Conservation (phyloP, 2,329 filamentous ascomycete genomes). For the Colletotrichum sp. region DNA sequence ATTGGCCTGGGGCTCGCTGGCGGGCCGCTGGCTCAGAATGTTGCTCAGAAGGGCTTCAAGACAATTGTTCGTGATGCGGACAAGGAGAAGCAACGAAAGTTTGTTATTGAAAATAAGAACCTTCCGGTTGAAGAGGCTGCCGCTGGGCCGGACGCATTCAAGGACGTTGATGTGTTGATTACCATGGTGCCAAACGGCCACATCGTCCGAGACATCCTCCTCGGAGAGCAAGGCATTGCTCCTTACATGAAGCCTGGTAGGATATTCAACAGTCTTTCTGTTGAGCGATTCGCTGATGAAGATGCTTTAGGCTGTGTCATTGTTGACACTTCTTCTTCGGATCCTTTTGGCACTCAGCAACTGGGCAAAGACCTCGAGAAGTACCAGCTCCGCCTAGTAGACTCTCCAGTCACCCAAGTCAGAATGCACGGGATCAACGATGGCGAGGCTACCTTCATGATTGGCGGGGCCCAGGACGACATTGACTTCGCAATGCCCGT, state of each 20-base stretch:
- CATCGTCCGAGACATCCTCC: not conserved
- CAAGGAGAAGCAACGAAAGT: not conserved
- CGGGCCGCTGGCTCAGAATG: not conserved
- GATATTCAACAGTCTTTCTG: not conserved
- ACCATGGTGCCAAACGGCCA: not conserved
- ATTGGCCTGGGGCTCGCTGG: not conserved
- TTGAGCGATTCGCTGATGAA: not conserved
- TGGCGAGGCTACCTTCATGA: not conserved
- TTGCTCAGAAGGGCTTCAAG: not conserved
- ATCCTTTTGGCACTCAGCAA: not conserved
- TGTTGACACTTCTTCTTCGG: not conserved
- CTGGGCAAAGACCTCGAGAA: not conserved
- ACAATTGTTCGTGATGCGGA: not conserved
- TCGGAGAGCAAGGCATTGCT: not conserved
- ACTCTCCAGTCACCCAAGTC: not conserved
- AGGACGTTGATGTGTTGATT: not conserved
- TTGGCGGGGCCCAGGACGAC: not conserved
- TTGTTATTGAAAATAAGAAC: not conserved
- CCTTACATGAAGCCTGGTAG: not conserved
- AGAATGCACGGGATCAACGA: not conserved
- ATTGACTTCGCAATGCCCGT: not conserved
- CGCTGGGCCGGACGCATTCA: not conserved
- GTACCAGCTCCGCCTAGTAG: not conserved
- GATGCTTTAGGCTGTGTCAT: not conserved
- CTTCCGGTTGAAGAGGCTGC: not conserved